These are phyloP conservation scores for Phytophthora rubi DNA, from an alignment of 352 stramenopile genomes.

Conservation along the genomic window DNA sequence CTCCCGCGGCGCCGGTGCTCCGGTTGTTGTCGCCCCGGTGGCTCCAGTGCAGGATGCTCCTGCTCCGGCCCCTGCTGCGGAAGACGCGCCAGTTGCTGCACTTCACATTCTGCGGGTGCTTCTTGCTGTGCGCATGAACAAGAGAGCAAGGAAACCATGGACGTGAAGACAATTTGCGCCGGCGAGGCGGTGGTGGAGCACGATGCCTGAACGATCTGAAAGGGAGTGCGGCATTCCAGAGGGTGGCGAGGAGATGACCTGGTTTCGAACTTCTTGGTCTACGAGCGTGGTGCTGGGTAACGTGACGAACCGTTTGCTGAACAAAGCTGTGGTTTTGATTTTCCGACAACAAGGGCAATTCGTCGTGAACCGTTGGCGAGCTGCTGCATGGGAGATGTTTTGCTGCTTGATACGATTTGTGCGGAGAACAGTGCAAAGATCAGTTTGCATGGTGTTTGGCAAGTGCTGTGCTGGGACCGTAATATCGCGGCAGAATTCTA, in stretches of 20 bases:
- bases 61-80: constrained; percentile 30
- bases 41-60: constrained; percentile 31
- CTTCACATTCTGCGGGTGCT: constrained; percentile 81
- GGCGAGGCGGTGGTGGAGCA: constrained; percentile 79
- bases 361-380: no score
- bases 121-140: constrained; percentile 72
- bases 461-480: no score
- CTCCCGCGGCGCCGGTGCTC: constrained; percentile 37
- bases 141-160: constrained; percentile 69
- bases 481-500: no score
- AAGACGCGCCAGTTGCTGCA: constrained; percentile 67
- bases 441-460: no score
- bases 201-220: constrained; percentile 86
- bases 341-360: no score
- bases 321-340: constrained; percentile 60
- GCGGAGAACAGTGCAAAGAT: no score
- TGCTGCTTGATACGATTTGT: no score
- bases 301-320: constrained; percentile 64
- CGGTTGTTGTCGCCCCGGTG: constrained; percentile 28
- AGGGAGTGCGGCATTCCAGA: constrained; percentile 82
- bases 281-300: constrained; percentile 70
- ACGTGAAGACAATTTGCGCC: constrained; percentile 72
- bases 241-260: constrained; percentile 77
- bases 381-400: no score
- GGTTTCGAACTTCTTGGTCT: constrained; percentile 65